Conservation (phyloP, 139 green algal genomes). For the Tetraselmis striata region DNA sequence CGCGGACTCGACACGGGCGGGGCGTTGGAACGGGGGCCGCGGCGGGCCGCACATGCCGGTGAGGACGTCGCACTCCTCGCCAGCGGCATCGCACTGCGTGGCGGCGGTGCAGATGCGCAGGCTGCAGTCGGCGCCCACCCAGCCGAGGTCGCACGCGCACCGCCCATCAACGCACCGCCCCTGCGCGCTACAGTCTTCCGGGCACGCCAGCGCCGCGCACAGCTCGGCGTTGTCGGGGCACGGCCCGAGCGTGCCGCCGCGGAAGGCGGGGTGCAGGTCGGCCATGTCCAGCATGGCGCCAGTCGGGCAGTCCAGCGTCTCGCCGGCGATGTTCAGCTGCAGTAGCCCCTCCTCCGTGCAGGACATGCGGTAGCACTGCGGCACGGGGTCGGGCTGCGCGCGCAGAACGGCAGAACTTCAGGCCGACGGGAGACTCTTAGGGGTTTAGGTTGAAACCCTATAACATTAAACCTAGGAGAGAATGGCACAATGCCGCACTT, state of each 20-base stretch:
- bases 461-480: too few species aligned
- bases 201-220: neutral
- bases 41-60: too few species aligned
- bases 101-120: neutral
- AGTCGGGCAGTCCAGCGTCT: neutral
- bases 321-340: neutral
- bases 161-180: neutral
- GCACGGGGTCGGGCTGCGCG: too few species aligned
- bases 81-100: too few species aligned
- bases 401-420: too few species aligned
- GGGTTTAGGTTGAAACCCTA: too few species aligned
- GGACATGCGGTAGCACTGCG: neutral
- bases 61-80: too few species aligned
- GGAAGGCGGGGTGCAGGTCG: neutral
- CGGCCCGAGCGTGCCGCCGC: neutral
- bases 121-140: neutral
- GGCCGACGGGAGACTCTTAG: too few species aligned
- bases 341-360: neutral
- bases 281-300: neutral
- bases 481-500: too few species aligned
- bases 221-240: neutral
- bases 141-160: neutral
- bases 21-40: too few species aligned
- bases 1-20: too few species aligned
- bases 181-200: neutral